phyloP scores from a whole-genome alignment of 2,329 filamentous ascomycete species.

The Penicillium sp. region DNA sequence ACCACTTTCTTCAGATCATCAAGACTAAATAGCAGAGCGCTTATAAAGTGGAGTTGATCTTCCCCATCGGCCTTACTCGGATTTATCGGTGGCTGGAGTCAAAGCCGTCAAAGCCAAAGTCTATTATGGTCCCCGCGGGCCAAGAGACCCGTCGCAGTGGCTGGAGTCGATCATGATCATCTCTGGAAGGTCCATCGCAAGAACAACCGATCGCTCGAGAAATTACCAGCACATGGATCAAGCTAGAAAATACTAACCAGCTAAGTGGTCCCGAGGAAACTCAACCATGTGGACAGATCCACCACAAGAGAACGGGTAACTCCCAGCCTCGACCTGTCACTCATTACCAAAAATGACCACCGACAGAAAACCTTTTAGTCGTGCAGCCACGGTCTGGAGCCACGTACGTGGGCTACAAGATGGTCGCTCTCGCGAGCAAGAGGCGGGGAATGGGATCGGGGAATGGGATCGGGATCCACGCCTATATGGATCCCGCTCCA shows the following conservation, averaged over 20 bases:
- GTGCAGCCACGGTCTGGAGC: slow-evolving; percentile 5
- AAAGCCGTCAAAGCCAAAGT: slow-evolving; percentile 9
- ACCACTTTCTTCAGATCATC: neutral
- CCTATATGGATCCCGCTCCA: slow-evolving; percentile 1
- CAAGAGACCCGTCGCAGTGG: neutral
- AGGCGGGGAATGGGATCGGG: neutral
- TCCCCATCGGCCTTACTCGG: slow-evolving; percentile 3
- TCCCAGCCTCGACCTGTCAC: neutral
- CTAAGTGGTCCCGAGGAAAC: neutral
- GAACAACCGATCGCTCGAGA: neutral
- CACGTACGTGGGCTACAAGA: neutral
- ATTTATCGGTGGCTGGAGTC: neutral
- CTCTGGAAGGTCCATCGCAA: neutral
- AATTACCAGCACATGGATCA: neutral
- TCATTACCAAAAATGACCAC: neutral
- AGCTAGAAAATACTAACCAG: neutral
- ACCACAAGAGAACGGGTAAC: neutral
- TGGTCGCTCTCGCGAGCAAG: neutral
- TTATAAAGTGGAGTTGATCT: neutral
- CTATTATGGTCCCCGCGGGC: neutral
- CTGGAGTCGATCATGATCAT: slow-evolving; percentile 1
- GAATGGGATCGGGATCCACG: neutral
- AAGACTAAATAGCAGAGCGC: neutral
- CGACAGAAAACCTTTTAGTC: neutral
- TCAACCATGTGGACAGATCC: neutral